Evolutionary conservation across 2,329 filamentous ascomycete species (phyloP), one percentile per base, ranked within the genome.

Genomic region (Penicillium paneum): DNA sequence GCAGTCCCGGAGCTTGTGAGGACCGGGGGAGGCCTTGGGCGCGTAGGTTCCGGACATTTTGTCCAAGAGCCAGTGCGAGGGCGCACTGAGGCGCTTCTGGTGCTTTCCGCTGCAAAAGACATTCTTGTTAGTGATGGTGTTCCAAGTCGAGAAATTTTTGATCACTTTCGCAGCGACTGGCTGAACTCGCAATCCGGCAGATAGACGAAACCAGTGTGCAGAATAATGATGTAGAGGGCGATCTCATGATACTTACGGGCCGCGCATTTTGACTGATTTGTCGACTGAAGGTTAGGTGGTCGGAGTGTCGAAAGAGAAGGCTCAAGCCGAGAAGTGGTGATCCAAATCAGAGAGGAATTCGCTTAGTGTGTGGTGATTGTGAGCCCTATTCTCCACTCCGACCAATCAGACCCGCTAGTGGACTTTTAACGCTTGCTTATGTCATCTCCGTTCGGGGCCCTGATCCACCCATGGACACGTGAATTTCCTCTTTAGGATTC

Each of bases 1-100:
- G 84, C 93, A 97, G 83, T 99, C 94, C 79, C 94, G 89, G 79
- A 94, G 86, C 89, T 99, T 99, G 89, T 97, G 93, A 81, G 94
- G 94, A 90, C 94, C 94, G 65, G 84, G 81, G 59, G 84, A 87
- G 66, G 84, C 81, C 77, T 84, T 83, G 71, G 83, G 83, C 63
- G 84, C 84, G 76, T 86, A 93, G 81, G 85, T 83, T 78, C 94
- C 94, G 80, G 91, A 96, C 78, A 99, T 86, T 83, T 99, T 99
- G 90, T 99, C 94, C 79, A 99, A 85, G 78, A 99, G 90, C 94
- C 94, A 99, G 89, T 97, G 94, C 79, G 90, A 95, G 77, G 94
- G 94, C 78, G 94, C 94, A 82, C 90, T 94, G 78, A 97, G 86
- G 85, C 94, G 92, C 92, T 99, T 97, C 83, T 97, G 93, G 83